Evolutionary conservation across 164 flowering plant species (phyloP).

Genomic region (Berberis thunbergii): DNA sequence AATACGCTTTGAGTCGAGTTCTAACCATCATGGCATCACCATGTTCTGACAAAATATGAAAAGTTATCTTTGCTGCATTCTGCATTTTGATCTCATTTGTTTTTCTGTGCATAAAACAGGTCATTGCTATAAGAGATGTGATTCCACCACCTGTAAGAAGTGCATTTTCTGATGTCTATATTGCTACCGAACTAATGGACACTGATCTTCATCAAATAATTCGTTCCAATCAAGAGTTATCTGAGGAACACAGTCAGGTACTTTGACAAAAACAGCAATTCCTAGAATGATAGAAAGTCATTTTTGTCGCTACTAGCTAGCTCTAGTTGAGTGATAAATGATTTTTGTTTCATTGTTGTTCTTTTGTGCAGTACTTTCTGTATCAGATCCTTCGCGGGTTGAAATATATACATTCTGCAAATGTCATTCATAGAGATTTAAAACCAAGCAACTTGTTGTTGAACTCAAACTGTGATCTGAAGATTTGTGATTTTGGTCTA

Average conservation of each 20-base stretch:
- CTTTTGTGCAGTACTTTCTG: conserved; percentile 73
- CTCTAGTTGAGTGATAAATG: conserved; percentile 13
- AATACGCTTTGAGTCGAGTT: too few relatives aligned
- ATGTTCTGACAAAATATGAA: too few relatives aligned
- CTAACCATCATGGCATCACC: too few relatives aligned
- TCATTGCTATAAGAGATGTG: conserved; percentile 70
- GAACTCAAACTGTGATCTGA: conserved; percentile 87
- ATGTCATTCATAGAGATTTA: conserved; percentile 85
- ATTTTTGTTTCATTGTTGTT: conserved; percentile 13
- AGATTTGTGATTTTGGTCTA: conserved; percentile 91
- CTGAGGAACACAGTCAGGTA: conserved; percentile 97
- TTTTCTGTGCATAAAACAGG: conserved; percentile 30
- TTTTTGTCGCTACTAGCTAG: not conserved
- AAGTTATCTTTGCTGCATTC: not conserved
- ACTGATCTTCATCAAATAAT: conserved; percentile 95
- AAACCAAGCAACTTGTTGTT: conserved; percentile 92
- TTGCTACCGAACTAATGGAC: conserved; percentile 89
- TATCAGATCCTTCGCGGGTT: conserved; percentile 94
- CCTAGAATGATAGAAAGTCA: conserved; percentile 21
- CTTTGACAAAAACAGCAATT: conserved; percentile 12
- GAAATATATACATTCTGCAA: conserved; percentile 91
- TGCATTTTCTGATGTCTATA: conserved; percentile 82
- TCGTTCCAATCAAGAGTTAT: conserved; percentile 77
- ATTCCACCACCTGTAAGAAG: conserved; percentile 78
- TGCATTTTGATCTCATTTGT: conserved; percentile 1